Percentiles rank a stretch among this genome's conserved stretches.
Evolutionary conservation across 2,329 filamentous ascomycete genomes (phyloP).

Genomic region (Arachnomyces sp.): DNA sequence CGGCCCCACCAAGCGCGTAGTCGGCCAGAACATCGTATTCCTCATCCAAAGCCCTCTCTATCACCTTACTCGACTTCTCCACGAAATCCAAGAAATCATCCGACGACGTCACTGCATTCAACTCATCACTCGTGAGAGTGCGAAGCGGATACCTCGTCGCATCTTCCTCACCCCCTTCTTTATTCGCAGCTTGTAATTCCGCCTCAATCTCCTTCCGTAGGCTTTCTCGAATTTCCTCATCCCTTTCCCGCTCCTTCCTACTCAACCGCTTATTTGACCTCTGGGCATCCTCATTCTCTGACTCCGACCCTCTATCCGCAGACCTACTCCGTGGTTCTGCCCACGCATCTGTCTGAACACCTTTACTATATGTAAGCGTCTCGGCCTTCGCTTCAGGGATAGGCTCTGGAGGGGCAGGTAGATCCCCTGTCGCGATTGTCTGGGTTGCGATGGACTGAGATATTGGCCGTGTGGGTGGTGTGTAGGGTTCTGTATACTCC

Average conservation of each 20-base stretch:
- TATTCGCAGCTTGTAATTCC: slow-evolving; percentile 66
- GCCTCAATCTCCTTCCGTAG: slow-evolving; percentile 86
- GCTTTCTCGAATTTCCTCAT: slow-evolving; percentile 81
- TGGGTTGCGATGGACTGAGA: slow-evolving; percentile 50
- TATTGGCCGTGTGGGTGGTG: slow-evolving; percentile 31
- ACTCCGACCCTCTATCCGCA: slow-evolving; percentile 48
- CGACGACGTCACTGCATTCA: slow-evolving; percentile 82
- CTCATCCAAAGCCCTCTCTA: slow-evolving; percentile 88
- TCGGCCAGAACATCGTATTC: slow-evolving; percentile 95
- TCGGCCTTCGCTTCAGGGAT: slow-evolving; percentile 61
- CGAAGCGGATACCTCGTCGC: slow-evolving; percentile 61
- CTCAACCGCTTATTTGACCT: slow-evolving; percentile 63
- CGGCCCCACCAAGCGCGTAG: slow-evolving; percentile 70
- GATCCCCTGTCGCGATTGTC: slow-evolving; percentile 59
- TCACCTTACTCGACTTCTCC: slow-evolving; percentile 91
- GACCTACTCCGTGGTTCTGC: slow-evolving; percentile 45
- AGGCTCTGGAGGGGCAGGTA: slow-evolving; percentile 73
- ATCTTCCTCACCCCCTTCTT: slow-evolving; percentile 28
- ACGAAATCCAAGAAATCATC: slow-evolving; percentile 93
- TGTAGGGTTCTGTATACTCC: slow-evolving; percentile 43
- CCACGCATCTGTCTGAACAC: slow-evolving; percentile 80
- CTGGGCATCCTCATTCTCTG: slow-evolving; percentile 54
- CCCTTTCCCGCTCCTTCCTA: slow-evolving; percentile 68
- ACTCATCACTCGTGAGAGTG: slow-evolving; percentile 72
- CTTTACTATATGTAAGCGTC: slow-evolving; percentile 93